Evolutionary conservation across 306 rosid genomes (phyloP).

Genomic region (Lathyrus oleraceus): DNA sequence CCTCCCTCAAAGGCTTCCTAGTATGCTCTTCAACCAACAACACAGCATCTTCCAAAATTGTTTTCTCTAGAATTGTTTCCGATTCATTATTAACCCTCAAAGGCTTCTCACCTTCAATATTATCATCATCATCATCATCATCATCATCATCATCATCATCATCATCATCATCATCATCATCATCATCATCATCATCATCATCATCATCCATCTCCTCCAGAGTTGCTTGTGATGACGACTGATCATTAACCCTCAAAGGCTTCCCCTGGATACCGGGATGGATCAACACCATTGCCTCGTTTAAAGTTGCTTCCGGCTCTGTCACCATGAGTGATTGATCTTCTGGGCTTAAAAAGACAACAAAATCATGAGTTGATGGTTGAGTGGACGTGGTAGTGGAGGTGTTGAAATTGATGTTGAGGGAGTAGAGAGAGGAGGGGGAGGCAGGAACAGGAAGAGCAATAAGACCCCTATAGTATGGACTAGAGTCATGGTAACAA

Average conservation of each 20-base stretch:
- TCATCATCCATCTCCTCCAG: background rate
- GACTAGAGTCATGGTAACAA: conserved; percentile 20
- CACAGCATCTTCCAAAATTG: background rate
- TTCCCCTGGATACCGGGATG: conserved; percentile 11
- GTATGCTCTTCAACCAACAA: conserved; percentile 13
- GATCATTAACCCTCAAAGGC: conserved; percentile 5
- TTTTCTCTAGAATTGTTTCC: background rate
- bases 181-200: background rate
- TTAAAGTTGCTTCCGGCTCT: background rate
- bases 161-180: background rate
- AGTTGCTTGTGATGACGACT: background rate
- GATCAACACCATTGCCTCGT: conserved; percentile 12
- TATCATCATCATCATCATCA: background rate
- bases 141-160: background rate
- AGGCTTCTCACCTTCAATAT: conserved; percentile 54
- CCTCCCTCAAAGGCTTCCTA: conserved; percentile 58
- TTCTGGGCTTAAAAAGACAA: conserved; percentile 14
- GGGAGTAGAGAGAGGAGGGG: background rate
- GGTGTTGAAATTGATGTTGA: conserved; percentile 1
- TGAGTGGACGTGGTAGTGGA: background rate
- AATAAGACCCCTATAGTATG: conserved; percentile 44
- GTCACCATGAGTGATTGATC: conserved; percentile 6
- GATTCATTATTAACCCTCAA: conserved; percentile 52
- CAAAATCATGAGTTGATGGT: conserved; percentile 3
- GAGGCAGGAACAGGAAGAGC: conserved; percentile 25